Evolutionary conservation across 2,329 filamentous ascomycete species (phyloP), one percentile per base, ranked within the genome.

Genomic region (Calonectria pteridis): DNA sequence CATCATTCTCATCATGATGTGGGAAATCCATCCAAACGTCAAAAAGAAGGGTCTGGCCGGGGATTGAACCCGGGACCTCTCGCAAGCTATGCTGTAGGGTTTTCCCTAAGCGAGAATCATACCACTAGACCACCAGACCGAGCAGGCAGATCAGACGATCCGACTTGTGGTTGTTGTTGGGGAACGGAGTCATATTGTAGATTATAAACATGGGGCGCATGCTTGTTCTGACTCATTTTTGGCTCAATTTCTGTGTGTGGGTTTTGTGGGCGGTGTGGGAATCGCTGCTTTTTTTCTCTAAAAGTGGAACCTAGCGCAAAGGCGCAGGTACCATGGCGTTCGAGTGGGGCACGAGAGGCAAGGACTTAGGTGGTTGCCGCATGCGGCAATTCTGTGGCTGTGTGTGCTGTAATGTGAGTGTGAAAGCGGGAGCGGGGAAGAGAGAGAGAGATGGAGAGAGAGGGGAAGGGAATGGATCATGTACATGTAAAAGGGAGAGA

Each of bases 71-170:
- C 85, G 84, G 84, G 85, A 85, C 85, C 85, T 86, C 84, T 85
- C 84, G 85, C 85, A 86, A 80, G 77, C 77, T 67, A 59, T 77
- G 82, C 83, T 83, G 63, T 77, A 82, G 84, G 83, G 83, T 85
- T 76, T 79, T 82, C 90, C 90, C 91, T 92, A 92, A 92, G 91
- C 90, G 90, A 91, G 90, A 92, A 92, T 92, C 90, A 92, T 92
- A 92, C 90, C 90, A 89, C 90, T 91, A 91, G 89, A 91, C 89
- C 89, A 91, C 84, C 85, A 86, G 85, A 86, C 85, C 86, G 64
- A 72, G 31, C 4, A 73, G 74, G 18, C 33, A 50, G 50, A 74
- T 29, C 33, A 20, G 18, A 69, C 33, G 29, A 74, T 72, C 46
- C 70, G 62, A 59, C 73, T 18, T 53, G 72, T 73, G 73, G 67